Evolutionary conservation across 2,329 filamentous ascomycete species (phyloP).

Genomic region (Trichoderma atrobrunneum): DNA sequence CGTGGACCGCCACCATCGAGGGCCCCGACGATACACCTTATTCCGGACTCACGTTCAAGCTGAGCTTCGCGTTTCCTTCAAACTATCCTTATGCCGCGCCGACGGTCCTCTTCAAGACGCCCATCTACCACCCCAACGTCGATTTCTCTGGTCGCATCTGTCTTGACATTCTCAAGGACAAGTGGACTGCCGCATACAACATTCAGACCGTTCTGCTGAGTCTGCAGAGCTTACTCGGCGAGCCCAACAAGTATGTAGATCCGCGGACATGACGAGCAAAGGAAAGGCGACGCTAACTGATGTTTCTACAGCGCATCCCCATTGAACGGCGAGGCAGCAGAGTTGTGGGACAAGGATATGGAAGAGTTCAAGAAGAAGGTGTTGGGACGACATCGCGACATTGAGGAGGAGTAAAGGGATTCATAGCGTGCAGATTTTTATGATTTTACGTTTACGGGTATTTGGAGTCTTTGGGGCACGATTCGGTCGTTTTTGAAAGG

Average conservation of each 20-base stretch:
- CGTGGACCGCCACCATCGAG: slow-evolving; percentile 91
- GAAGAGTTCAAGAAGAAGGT: slow-evolving; percentile 83
- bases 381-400: slow-evolving; percentile 58
- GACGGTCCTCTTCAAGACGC: slow-evolving; percentile 93
- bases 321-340: slow-evolving; percentile 91
- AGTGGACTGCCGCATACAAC: slow-evolving; percentile 98
- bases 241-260: slow-evolving; percentile 88
- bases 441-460: slow-evolving; percentile 32
- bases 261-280: neutral
- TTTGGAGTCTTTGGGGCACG: slow-evolving; percentile 42
- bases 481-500: slow-evolving; percentile 31
- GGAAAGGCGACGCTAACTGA: slow-evolving; percentile 21
- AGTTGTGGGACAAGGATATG: slow-evolving; percentile 88
- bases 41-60: slow-evolving; percentile 82
- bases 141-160: slow-evolving; percentile 97
- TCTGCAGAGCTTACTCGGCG: slow-evolving; percentile 89
- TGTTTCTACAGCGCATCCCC: slow-evolving; percentile 71
- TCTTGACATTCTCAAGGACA: slow-evolving; percentile 96
- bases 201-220: slow-evolving; percentile 90
- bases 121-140: slow-evolving; percentile 98
- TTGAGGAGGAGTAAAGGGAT: slow-evolving; percentile 54
- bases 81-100: slow-evolving; percentile 94
- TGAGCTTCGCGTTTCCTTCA: slow-evolving; percentile 82
- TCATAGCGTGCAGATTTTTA: slow-evolving; percentile 11
- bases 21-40: slow-evolving; percentile 92